Evolutionary conservation across 768 basidiomycete genomes (phyloP), one percentile per base, ranked within the genome.

Genomic region (Kwoniella mangroviensis): DNA sequence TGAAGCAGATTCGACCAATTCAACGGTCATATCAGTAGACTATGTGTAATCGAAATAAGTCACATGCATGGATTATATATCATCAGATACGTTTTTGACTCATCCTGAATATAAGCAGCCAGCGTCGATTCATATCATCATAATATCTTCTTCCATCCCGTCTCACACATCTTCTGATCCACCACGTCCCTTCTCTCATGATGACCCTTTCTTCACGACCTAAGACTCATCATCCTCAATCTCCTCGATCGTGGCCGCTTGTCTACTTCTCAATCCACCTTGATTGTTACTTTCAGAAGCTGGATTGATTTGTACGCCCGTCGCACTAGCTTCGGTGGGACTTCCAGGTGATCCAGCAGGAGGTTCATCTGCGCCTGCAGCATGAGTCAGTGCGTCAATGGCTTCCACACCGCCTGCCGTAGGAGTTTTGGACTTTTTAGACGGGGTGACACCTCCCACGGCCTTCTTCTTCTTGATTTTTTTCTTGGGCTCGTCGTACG

Each of bases 401-500:
- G 65, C 10, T 10, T 56, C 22, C 17, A 19, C 54, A 19, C 13
- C 45, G 17, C 19, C 52, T 1, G 67, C 34, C 53, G 58, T 41
- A 0, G 59, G 56, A 3, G 67, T 52, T 55, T 65, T 61, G 15
- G 69, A 61, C 26, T 69, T 72, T 26, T 65, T 63, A 42, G 69
- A 71, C 49, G 69, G 67, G 9, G 53, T 40, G n/a, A 61, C 63
- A n/a, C 72, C 75, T 15, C 51, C 49, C 15, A 53, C 40, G 57
- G 56, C 56, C 17, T 53, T 52, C 59, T 82, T 83, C 85, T 89
- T 91, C 63, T 85, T 86, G 21, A 7, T 9, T 85, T 90, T 90
- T 79, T 89, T 88, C 68, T 90, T 90, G 1, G 89, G 89, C 28
- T 93, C 71, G 79, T 98, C 95, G 94, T 95, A 99, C 76, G 93